These are phyloP conservation scores for Dothistroma septosporum DNA, from an alignment of 2,329 filamentous ascomycete species.

Conservation along the genomic window DNA sequence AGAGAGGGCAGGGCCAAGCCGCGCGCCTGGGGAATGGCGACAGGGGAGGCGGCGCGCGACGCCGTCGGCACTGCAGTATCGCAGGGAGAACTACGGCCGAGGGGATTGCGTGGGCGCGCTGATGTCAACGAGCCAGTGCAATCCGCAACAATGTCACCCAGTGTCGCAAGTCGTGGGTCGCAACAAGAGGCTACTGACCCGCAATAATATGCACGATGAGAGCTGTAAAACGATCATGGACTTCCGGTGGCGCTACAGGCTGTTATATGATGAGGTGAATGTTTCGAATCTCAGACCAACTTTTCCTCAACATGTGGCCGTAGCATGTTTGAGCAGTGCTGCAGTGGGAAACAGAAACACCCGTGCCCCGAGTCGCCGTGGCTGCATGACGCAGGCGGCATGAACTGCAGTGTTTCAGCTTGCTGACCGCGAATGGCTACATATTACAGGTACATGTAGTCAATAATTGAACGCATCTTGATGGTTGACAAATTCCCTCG, in stretches of 20 bases:
- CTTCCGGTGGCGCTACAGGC: not conserved
- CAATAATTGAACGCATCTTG: not conserved
- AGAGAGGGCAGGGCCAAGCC: slow-evolving; percentile 12
- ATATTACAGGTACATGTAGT: too few species aligned
- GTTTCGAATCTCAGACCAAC: not conserved
- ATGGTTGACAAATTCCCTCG: not conserved
- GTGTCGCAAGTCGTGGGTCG: not conserved
- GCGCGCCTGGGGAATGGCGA: slow-evolving; percentile 10
- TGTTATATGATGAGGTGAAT: not conserved
- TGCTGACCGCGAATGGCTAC: not conserved
- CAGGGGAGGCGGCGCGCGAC: slow-evolving; percentile 11
- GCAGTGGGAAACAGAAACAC: not conserved
- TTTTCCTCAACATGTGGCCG: not conserved
- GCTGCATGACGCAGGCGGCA: not conserved
- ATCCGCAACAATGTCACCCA: not conserved
- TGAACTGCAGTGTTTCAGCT: not conserved
- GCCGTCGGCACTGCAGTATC: slow-evolving; percentile 2
- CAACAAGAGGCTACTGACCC: not conserved
- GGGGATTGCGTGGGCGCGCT: too few species aligned
- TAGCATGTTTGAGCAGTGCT: too few species aligned
- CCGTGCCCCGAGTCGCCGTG: not conserved
- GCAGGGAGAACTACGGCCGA: not conserved
- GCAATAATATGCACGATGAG: not conserved
- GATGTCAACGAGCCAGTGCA: not conserved
- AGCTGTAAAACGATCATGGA: not conserved